These are phyloP conservation scores for Theileria annulata DNA, from an alignment of 169 alveolate genomes.

Conservation along the genomic window DNA sequence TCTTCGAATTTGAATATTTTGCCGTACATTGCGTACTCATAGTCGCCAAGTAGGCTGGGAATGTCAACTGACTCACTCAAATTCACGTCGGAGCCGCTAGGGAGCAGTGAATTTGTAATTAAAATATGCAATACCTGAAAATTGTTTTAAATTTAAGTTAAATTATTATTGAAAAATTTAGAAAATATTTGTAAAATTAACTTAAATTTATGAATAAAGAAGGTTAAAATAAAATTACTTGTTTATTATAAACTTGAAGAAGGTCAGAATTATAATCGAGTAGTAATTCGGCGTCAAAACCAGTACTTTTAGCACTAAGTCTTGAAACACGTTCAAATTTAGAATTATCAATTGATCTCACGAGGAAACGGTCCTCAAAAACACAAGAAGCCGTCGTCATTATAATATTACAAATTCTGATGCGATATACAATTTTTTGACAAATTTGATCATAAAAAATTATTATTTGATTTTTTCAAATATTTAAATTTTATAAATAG, in stretches of 20 bases:
- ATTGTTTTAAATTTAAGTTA: not conserved
- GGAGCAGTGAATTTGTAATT: constrained; percentile 51
- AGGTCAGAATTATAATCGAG: constrained; percentile 86
- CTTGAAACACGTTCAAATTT: constrained; percentile 88
- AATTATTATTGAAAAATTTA: not conserved
- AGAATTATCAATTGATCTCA: constrained; percentile 84
- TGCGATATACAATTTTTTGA: not conserved
- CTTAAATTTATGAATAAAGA: not conserved
- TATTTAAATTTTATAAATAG: not conserved
- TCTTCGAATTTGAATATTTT: constrained; percentile 87
- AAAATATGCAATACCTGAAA: constrained; percentile 63
- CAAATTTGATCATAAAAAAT: not conserved
- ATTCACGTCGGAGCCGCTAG: constrained; percentile 58
- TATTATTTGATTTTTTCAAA: not conserved
- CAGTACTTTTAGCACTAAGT: constrained; percentile 87
- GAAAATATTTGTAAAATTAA: not conserved
- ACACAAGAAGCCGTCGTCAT: constrained; percentile 70
- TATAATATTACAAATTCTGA: not conserved
- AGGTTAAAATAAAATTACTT: constrained; percentile 54
- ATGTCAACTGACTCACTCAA: constrained; percentile 63
- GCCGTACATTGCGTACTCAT: constrained; percentile 90
- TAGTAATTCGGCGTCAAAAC: constrained; percentile 88
- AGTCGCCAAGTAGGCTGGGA: constrained; percentile 77
- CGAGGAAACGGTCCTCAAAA: constrained; percentile 88
- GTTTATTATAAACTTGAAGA: constrained; percentile 82